Base-by-base conservation (phyloP, 129 eudicot species). In the Helianthus tuberosus region DNA sequence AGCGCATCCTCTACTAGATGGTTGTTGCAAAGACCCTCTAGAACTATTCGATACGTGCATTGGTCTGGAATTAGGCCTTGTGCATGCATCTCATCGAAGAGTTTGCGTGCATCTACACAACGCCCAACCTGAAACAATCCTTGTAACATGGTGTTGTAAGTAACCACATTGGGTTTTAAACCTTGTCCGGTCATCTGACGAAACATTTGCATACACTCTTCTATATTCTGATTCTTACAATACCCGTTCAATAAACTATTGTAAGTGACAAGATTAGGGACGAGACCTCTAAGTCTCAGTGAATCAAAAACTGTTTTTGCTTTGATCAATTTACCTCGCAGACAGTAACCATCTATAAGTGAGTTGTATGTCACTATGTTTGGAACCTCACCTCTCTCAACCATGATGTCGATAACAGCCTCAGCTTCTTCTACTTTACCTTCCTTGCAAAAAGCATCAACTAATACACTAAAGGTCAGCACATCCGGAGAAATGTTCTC, bases 21-120 rank as follows among this genome's bases (percentile, higher is more conserved):
- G 17, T 50, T 50, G 17, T 50, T 50, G 55, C 55, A 50, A 50
- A 50, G 55, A 5, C 55, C 55, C 0, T 50, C 52, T 48, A 48
- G 11, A 48, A 48, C 13, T 8, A 66, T 66, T 27, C 3, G 1
- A 27, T 1, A 27, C 0, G 32, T 27, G 32, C 32, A 27, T 1
- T 1, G 2, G 3, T 41, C 29, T 47, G 44, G 74, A 12, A 29
- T 50, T 1, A 8, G 8, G 29, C 52, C 52, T 5, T n/a, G 53
- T 41, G 55, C 23, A n/a, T 14, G n/a, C 52, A 48, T 48, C 52
- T 48, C 52, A 48, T 48, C n/a, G 3, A 48, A 48, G 52, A 48
- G 46, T 44, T 13, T 41, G 10, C 63, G 49, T 11, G 74, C 74
- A 23, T 1, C 46, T 69, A 20, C 11, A 69, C 74, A 69, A 48